Base-by-base conservation (phyloP, 2,329 filamentous ascomycete genomes). In the Fusarium nodosum region DNA sequence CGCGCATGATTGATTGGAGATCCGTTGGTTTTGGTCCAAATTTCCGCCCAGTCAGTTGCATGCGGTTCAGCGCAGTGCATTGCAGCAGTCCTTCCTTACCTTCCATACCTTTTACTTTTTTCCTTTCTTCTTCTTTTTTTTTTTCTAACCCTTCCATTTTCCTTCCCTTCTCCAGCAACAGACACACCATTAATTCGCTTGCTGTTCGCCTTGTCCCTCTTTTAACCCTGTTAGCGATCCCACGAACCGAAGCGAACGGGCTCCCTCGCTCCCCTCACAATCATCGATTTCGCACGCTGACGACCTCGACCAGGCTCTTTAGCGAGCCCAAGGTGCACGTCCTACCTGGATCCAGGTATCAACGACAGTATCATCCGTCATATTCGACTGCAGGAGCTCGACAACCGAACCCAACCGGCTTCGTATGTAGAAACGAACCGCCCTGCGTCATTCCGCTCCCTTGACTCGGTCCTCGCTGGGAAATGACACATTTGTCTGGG, bases 401-500 rank as follows among this genome's bases (percentile, higher is more conserved):
- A 28, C 51, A 39, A 54, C 28, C 60, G 36, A 68, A 47, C 28
- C 64, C 64, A 39, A 72, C 64, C 64, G 44, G 66, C 65, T 55
- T 69, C 66, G 64, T 66, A 74, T 69, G 69, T 69, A 71, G 60
- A 69, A 72, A 60, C 68, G 60, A 72, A 57, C 47, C 66, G 42
- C 55, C 55, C 44, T 55, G 33, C 61, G 55, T 41, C 31, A 38
- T 45, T 48, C 47, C 62, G 60, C 62, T 55, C 64, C 64, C 61
- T 57, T 68, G 36, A 42, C 62, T 66, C 72, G 51, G 72, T 60
- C 57, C 51, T 68, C 65, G 67, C 69, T 70, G 60, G 73, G 73
- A 75, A 51, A 75, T 75, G 73, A 74, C 51, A 75, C 60, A 69
- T 64, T 71, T 66, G 68, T 56, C 69, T 68, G 66, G 69, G 71